These are phyloP conservation scores for Ceratocystis cubensis DNA, from an alignment of 2,329 filamentous ascomycete genomes.

Conservation along the genomic window DNA sequence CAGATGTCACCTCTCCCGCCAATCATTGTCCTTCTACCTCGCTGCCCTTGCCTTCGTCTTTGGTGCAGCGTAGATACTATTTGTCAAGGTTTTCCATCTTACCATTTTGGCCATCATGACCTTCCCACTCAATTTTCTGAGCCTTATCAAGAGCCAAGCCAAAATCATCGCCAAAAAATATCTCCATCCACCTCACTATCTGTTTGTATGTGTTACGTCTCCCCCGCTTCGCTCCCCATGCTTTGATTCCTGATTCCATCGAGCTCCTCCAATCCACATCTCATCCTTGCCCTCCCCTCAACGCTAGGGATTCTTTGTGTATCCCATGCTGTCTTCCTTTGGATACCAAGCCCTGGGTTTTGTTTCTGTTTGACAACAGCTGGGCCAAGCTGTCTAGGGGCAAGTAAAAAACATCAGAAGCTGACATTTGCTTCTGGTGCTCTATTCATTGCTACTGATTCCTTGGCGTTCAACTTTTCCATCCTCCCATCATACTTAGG, in stretches of 20 bases:
- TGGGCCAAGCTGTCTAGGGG: neutral
- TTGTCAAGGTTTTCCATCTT: neutral
- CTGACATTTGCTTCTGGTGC: neutral
- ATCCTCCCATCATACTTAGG: conserved; percentile 1
- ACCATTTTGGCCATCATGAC: neutral
- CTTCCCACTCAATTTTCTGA: neutral
- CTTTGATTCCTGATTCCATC: conserved; percentile 8
- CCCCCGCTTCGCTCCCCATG: conserved; percentile 1
- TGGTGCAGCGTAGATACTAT: neutral
- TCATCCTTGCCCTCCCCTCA: neutral
- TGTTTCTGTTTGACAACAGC: neutral
- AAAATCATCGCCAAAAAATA: neutral
- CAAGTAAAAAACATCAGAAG: neutral
- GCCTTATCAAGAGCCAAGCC: neutral
- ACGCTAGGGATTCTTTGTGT: conserved; percentile 7
- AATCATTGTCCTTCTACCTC: neutral
- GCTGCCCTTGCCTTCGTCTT: neutral
- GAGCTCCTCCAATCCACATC: neutral
- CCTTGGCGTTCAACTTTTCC: conserved; percentile 2
- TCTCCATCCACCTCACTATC: conserved; percentile 1
- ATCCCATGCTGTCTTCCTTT: conserved; percentile 4
- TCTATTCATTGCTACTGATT: conserved; percentile 1
- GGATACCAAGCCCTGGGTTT: neutral
- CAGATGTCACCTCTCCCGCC: neutral
- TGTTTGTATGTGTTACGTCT: conserved; percentile 6